Base-by-base conservation (phyloP, 441 rosid species). In the Gossypium schwendimanii region DNA sequence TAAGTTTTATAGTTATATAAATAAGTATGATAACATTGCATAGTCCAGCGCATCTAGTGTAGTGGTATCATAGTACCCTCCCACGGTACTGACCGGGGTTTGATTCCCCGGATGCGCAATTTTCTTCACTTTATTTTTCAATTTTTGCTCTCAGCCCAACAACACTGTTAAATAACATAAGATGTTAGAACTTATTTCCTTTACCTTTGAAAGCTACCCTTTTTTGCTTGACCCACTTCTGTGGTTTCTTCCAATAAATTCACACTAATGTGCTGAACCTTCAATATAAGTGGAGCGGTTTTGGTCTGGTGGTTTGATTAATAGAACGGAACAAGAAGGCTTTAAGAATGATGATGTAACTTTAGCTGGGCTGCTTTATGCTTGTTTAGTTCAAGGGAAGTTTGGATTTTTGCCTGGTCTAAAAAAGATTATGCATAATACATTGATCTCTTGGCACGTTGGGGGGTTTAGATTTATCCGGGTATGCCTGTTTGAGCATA, bases 31-130 rank as follows among this genome's bases (percentile, higher is more conserved):
- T 0, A 6, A 6, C 0, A 4, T 0, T 1, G 0, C 2, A 0
- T 1, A 7, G 0, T 3, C 10, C 1, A 1, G 91, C 92, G 90
- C 92, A 89, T 89, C 90, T 91, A 73, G 92, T 91, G 90, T 91
- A 87, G 97, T 84, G 92, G 97, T 87, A 87, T 86, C 92, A 91
- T 85, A 85, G 91, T 86, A 91, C 39, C 88, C 94, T 87, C 91
- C 91, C 92, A 85, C 91, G 91, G 92, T 85, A 57, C n/a, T 57
- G 61, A 21, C 31, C 61, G 31, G 31, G 62, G 17, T 24, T 23
- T 17, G 36, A 58, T 58, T 58, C 10, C 62, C 36, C 36, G 62
- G 62, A 24, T 58, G 62, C 36, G 62, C 62, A 58, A 0, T 18
- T 44, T 11, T 3, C 4, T 44, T 44, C 2, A 2, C 3, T 44